Base-by-base conservation (phyloP, 2,329 filamentous ascomycete species). In the Calonectria pteridis region DNA sequence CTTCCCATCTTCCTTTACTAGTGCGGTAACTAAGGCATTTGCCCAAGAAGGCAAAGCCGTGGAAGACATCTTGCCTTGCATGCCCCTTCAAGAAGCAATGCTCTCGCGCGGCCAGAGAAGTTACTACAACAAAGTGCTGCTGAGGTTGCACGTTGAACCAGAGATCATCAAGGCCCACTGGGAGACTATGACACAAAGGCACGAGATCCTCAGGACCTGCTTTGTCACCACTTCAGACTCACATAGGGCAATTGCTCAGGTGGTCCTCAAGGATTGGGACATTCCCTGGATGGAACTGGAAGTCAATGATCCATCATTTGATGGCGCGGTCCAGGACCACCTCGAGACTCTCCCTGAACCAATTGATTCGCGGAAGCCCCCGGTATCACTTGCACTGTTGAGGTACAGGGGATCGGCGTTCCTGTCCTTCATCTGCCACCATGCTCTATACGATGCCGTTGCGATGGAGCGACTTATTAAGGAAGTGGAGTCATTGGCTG, bases 41-140 rank as follows among this genome's bases (percentile, higher is more conserved):
- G 55, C 76, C 6, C 20, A 73, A 6, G 73, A 82, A 2, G 82
- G 82, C 0, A 81, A 83, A 6, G 55, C 77, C 0, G 85, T 94
- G 3, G 84, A 89, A 35, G 87, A 85, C 1, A 87, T 98, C 11
- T 84, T 96, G 6, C 95, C 95, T 0, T 98, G 96, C 81, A 97
- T 95, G 1, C 94, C 95, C 0, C 85, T 98, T 0, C 96, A 98
- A 82, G 94, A 97, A 85, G 94, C 93, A 0, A 98, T 98, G 95
- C 87, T 98, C 0, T 90, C 91, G 11, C 78, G 86, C 75, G 83
- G 83, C 1, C 82, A 85, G 14, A 84, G 84, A 1, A 87, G 91
- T 2, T 98, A 98, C 81, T 91, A 90, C 79, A 98, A 98, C 81
- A 90, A 90, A 62, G 91, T 94, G 70, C 83, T 93, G 0, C 90